Base-by-base conservation (phyloP, 2,329 filamentous ascomycete species). In the Neofusicoccum ribis region DNA sequence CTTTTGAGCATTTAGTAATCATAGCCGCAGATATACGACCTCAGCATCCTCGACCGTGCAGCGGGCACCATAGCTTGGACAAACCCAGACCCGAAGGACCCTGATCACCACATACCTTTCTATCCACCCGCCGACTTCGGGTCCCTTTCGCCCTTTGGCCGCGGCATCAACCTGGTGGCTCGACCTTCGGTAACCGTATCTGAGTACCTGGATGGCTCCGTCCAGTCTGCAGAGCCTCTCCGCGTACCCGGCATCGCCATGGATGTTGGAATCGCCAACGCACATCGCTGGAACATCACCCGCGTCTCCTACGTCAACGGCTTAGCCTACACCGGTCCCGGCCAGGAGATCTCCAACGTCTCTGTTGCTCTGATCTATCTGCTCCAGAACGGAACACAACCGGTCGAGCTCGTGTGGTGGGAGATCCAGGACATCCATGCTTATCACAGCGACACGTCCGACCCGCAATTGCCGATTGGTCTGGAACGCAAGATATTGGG, bases 301-400 rank as follows among this genome's bases (percentile, higher is more conserved):
- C 59, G 46, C 17, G 27, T 62, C 46, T 62, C 59, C 5, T 62
- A 51, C 34, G 39, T 62, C 11, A 62, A 62, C 59, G 59, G 59
- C 17, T 27, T 62, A 12, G 46, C 34, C 11, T 62, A 50, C 17
- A 51, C 46, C 9, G 58, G 58, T 3, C 59, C 59, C 3, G 46
- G 31, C 15, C 15, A 39, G 7, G 34, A 51, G 5, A n/a, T 51
- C 4, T 50, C 12, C 14, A 31, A 62, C 31, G 14, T 62, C 11
- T 17, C 59, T 8, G 59, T 62, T 17, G 46, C 20, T 15, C 20
- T 51, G n/a, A 39, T 51, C 4, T 62, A 62, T 27, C 12, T 51
- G 5, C 17, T 62, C 6, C 59, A 51, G n/a, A 49, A 49, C 11
- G 20, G 20, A 4, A 41, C 12, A 12, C 11, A 14, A 7, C 34